A percentile compares a stretch with the other conserved stretches of the same genome.
These are phyloP conservation scores for Epithemia pelagica DNA, from an alignment of 108 stramenopile genomes.

Conservation along the genomic window DNA sequence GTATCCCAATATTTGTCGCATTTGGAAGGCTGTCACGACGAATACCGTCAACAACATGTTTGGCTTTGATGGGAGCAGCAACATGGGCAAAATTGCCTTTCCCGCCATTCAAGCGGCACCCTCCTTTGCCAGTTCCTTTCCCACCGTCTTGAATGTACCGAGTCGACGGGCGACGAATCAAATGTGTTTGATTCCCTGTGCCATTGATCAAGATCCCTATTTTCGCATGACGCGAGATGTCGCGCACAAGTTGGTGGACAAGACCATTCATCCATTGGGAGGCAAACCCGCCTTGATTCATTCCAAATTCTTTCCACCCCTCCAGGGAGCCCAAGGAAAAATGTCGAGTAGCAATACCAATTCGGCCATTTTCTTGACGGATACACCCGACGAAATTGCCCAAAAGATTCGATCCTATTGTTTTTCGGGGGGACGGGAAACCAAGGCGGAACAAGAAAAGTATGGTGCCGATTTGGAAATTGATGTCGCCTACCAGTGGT, in stretches of 20 bases:
- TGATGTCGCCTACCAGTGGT: conserved; percentile 96
- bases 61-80: conserved; percentile 86
- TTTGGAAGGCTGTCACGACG: conserved; percentile 95
- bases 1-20: conserved; percentile 96
- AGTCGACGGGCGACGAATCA: conserved; percentile 33
- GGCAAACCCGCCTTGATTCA: conserved; percentile 96
- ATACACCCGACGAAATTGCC: conserved; percentile 80
- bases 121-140: conserved; percentile 91
- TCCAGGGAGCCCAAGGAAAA: conserved; percentile 94
- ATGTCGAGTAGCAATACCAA: conserved; percentile 85
- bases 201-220: conserved; percentile 99
- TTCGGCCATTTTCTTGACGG: conserved; percentile 96
- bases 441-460: conserved; percentile 88
- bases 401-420: conserved; percentile 86
- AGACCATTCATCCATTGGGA: conserved; percentile 42
- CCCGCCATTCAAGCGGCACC: conserved; percentile 96
- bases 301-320: conserved; percentile 97
- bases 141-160: conserved; percentile 58
- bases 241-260: conserved; percentile 83
- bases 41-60: conserved; percentile 94
- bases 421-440: conserved; percentile 92
- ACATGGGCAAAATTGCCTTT: conserved; percentile 94
- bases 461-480: conserved; percentile 92
- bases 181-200: conserved; percentile 93
- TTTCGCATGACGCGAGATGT: conserved; percentile 99